Evolutionary conservation across 2,329 filamentous ascomycete species (phyloP).

Genomic region (Graphilbum fragrans): DNA sequence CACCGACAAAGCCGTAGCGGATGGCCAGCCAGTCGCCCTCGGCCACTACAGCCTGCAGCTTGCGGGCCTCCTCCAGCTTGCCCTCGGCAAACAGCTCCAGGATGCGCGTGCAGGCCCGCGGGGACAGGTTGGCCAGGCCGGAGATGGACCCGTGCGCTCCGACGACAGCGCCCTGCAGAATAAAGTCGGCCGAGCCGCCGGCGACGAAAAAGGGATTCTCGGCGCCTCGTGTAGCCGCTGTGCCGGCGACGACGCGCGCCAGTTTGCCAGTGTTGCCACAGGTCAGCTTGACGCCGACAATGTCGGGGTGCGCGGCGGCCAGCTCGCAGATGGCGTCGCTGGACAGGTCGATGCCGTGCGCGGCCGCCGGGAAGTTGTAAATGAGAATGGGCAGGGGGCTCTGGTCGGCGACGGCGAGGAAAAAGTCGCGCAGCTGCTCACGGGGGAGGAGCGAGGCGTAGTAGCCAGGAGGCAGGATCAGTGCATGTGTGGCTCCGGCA

Average conservation of each 20-base stretch:
- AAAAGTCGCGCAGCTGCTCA: constrained; percentile 47
- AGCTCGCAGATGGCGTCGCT: constrained; percentile 44
- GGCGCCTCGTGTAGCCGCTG: constrained; percentile 9
- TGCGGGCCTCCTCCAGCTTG: constrained; percentile 43
- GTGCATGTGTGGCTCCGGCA: constrained; percentile 53
- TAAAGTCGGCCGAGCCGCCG: constrained; percentile 64
- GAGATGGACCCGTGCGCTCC: constrained; percentile 62
- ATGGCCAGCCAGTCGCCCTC: constrained; percentile 33
- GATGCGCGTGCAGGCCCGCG: constrained; percentile 46
- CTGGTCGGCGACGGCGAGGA: constrained; percentile 44
- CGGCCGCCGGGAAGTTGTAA: constrained; percentile 52
- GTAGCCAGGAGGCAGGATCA: constrained; percentile 59
- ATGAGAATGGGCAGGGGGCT: constrained; percentile 48
- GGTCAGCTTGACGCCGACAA: constrained; percentile 51
- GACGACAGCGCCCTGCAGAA: constrained; percentile 55
- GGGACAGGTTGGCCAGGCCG: constrained; percentile 59
- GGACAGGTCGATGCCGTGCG: constrained; percentile 42
- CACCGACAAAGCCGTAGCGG: constrained; percentile 33
- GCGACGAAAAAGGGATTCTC: constrained; percentile 48
- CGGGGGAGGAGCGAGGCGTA: constrained; percentile 49
- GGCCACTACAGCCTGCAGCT: constrained; percentile 38
- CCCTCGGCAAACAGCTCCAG: constrained; percentile 48
- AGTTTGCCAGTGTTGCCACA: constrained; percentile 54
- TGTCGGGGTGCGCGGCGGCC: constrained; percentile 39
- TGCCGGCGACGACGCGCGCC: constrained; percentile 33